Base-by-base conservation (phyloP, 2,329 filamentous ascomycete species). In the Fusarium phyllophilum region DNA sequence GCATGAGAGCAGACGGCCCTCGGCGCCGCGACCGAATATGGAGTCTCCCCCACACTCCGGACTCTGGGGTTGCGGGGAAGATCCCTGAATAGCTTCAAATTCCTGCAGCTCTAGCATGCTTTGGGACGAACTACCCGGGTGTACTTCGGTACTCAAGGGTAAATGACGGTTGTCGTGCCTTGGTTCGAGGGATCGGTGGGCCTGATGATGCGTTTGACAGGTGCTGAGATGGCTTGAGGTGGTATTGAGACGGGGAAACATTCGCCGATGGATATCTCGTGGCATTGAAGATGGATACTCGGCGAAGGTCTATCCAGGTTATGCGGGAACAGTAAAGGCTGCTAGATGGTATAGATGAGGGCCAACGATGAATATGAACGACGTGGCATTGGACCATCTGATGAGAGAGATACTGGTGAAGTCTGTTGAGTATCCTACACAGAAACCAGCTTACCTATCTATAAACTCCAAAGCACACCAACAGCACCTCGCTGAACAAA, bases 21-120 rank as follows among this genome's bases (percentile, higher is more conserved):
- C 70, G 70, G 69, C 58, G 70, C 70, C 70, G 70, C 6, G 17
- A 9, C 70, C 70, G 69, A 72, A 54, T 13, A 48, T 38, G 39
- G 54, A 33, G 24, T 46, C 55, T 62, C 69, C 68, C 62, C 68
- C 69, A 62, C 69, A 64, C 36, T 56, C 48, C 3, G 34, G 13
- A 41, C 54, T 55, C 36, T 39, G 66, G 60, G 60, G 66, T 67
- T 65, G 66, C 45, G 45, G 60, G 66, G 66, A 38, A 41, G 12
- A 70, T 49, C 34, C 65, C 52, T 57, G 62, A 59, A 67, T 24
- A 31, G n/a, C 18, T 31, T 45, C 54, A 14, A 13, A 31, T 18
- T 55, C 29, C 18, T 59, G 33, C 41, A 62, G 29, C 14, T 24
- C 52, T 41, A 24, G n/a, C 42, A 66, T 52, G 38, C 17, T 42